Evolutionary conservation across 106 monocot species (phyloP).

Genomic region (Dioscorea zingiberensis): DNA sequence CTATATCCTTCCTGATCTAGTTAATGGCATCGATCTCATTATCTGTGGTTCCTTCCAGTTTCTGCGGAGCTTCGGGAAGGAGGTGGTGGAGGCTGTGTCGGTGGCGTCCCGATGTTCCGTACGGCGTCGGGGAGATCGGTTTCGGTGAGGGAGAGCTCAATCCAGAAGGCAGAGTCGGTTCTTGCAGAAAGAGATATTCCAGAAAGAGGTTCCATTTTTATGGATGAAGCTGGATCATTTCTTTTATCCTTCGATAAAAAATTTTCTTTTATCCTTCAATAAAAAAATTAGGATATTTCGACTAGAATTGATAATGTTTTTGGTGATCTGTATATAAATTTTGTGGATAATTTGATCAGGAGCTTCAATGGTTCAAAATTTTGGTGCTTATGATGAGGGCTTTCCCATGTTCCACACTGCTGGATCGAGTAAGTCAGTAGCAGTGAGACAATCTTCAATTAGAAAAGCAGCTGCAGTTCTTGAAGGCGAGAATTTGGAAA

Average conservation of each 20-base stretch:
- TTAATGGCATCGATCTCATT: background rate
- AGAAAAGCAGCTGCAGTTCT: slow-evolving; percentile 56
- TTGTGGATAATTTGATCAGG: too few relatives aligned
- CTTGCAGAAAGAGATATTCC: slow-evolving; percentile 19
- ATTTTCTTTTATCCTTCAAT: background rate
- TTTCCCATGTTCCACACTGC: slow-evolving; percentile 51
- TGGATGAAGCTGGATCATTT: background rate
- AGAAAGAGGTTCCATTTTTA: slow-evolving; percentile 1
- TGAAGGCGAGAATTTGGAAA: slow-evolving; percentile 15
- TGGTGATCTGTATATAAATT: too few relatives aligned
- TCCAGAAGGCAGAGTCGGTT: slow-evolving; percentile 40
- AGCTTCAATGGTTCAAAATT: too few relatives aligned
- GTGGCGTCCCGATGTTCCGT: slow-evolving; percentile 22
- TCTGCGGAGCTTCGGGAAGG: slow-evolving; percentile 9
- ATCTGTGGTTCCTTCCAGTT: slow-evolving; percentile 6
- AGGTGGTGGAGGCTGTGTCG: background rate
- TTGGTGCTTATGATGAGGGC: background rate
- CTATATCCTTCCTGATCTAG: background rate
- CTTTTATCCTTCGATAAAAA: background rate
- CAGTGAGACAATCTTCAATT: slow-evolving; percentile 46
- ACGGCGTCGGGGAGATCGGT: slow-evolving; percentile 46
- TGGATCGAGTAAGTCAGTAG: slow-evolving; percentile 47
- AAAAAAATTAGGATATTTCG: too few relatives aligned
- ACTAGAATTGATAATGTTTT: too few relatives aligned
- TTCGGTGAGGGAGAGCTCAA: slow-evolving; percentile 23